A percentile compares a stretch with the other conserved stretches of the same genome.
Conservation (phyloP, 2,329 filamentous ascomycete species). For the Dothideomycetidae sp. region DNA sequence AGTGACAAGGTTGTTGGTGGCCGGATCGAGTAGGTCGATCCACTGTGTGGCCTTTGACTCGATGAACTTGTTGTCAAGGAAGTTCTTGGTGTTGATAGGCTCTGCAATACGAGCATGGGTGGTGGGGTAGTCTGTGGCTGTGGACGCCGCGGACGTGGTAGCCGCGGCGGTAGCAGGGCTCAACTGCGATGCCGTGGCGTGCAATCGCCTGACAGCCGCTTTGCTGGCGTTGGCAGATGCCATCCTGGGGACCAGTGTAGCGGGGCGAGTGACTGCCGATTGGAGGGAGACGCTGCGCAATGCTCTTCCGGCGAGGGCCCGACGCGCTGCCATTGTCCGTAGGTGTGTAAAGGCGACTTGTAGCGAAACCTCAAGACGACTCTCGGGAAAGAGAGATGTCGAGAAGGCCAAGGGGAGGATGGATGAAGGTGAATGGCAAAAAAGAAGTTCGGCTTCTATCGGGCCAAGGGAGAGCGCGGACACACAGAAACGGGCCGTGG, state of each 20-base stretch:
- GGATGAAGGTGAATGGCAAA: not conserved
- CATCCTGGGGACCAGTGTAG: slow-evolving; percentile 27
- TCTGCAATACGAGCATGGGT: slow-evolving; percentile 56
- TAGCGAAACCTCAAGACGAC: too few relatives aligned
- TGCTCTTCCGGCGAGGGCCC: slow-evolving; percentile 28
- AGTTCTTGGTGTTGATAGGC: slow-evolving; percentile 62
- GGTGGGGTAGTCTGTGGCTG: slow-evolving; percentile 48
- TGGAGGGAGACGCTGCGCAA: slow-evolving; percentile 28
- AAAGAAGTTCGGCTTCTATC: not conserved
- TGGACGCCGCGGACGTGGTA: slow-evolving; percentile 35
- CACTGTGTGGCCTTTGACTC: slow-evolving; percentile 51
- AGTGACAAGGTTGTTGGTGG: slow-evolving; percentile 69
- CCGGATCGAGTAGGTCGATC: slow-evolving; percentile 66
- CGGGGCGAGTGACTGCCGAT: slow-evolving; percentile 22
- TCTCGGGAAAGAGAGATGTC: too few relatives aligned
- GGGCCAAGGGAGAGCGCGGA: not conserved
- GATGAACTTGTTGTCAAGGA: slow-evolving; percentile 56
- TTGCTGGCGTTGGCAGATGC: slow-evolving; percentile 24
- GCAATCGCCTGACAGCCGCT: slow-evolving; percentile 33
- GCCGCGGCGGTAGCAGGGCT: slow-evolving; percentile 34
- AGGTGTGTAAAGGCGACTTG: too few relatives aligned
- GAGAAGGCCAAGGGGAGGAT: too few relatives aligned
- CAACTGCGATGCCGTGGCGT: slow-evolving; percentile 41
- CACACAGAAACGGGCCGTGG: not conserved
- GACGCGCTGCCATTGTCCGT: slow-evolving; percentile 30